Conservation (phyloP, 83 land plant species). For the Picea engelmannii region DNA sequence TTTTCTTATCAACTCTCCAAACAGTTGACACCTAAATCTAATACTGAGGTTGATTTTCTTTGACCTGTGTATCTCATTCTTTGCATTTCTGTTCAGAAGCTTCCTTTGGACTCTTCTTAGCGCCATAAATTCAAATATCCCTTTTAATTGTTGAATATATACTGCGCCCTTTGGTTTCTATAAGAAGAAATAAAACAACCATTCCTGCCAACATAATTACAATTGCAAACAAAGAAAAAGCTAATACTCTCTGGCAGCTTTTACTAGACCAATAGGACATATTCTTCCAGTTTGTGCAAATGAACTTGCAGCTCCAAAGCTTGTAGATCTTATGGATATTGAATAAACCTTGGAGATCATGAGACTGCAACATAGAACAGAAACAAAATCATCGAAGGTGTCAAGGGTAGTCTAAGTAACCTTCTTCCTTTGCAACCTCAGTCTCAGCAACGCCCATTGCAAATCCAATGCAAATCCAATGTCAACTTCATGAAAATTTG, state of each 20-base stretch:
- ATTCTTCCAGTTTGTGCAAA: slow-evolving; percentile 88
- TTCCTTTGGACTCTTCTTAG: too few relatives aligned
- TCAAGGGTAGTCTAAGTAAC: slow-evolving; percentile 72
- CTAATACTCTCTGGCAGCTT: slow-evolving; percentile 61
- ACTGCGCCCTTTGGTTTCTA: slow-evolving; percentile 81
- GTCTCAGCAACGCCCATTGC: too few relatives aligned
- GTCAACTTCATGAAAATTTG: too few relatives aligned
- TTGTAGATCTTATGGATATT: slow-evolving; percentile 72
- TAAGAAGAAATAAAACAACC: slow-evolving; percentile 60
- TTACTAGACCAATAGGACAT: slow-evolving; percentile 68
- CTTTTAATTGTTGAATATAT: too few relatives aligned
- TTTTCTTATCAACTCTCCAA: too few relatives aligned
- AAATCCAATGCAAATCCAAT: too few relatives aligned
- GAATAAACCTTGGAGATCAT: slow-evolving; percentile 91
- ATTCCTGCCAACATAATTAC: slow-evolving; percentile 58
- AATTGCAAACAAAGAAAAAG: slow-evolving; percentile 62
- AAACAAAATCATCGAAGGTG: slow-evolving; percentile 64
- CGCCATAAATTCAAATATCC: too few relatives aligned
- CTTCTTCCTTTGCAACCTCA: slow-evolving; percentile 45
- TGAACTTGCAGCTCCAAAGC: slow-evolving; percentile 81
- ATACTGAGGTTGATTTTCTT: too few relatives aligned
- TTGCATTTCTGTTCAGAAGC: too few relatives aligned
- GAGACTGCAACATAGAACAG: slow-evolving; percentile 65
- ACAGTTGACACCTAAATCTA: too few relatives aligned
- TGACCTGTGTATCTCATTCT: too few relatives aligned